These are phyloP conservation scores for Arctium minus DNA, from an alignment of 129 eudicot species.

Conservation along the genomic window DNA sequence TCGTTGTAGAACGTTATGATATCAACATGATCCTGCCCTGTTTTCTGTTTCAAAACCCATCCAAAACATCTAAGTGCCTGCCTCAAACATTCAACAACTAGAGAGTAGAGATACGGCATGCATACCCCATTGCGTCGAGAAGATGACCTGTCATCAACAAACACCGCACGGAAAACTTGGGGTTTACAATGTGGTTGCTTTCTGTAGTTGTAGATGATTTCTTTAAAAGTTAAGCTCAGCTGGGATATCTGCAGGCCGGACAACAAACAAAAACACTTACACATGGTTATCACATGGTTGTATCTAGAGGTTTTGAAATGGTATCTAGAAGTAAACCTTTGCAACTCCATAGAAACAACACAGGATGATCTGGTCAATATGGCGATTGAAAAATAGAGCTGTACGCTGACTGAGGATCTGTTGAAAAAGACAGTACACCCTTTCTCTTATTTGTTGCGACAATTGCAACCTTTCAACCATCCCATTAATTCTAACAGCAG, in stretches of 20 bases:
- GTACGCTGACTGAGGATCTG: slow-evolving; percentile 67
- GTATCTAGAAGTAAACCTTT: slow-evolving; percentile 58
- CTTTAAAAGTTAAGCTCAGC: slow-evolving; percentile 76
- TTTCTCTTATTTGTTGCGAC: slow-evolving; percentile 79
- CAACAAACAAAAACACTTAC: neutral
- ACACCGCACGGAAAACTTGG: slow-evolving; percentile 87
- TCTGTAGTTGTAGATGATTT: slow-evolving; percentile 76
- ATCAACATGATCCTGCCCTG: slow-evolving; percentile 84
- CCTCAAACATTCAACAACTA: neutral
- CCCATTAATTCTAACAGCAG: slow-evolving; percentile 96
- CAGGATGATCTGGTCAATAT: slow-evolving; percentile 92
- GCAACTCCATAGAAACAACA: slow-evolving; percentile 98
- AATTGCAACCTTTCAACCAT: slow-evolving; percentile 89
- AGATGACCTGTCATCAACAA: slow-evolving; percentile 71
- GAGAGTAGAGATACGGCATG: neutral
- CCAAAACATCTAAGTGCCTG: slow-evolving; percentile 2
- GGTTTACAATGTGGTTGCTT: slow-evolving; percentile 96
- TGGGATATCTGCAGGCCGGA: slow-evolving; percentile 75
- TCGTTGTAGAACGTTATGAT: slow-evolving; percentile 91
- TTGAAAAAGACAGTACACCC: slow-evolving; percentile 83
- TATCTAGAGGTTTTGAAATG: neutral
- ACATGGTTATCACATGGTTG: neutral
- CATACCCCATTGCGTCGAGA: slow-evolving; percentile 61
- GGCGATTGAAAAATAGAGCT: slow-evolving; percentile 73
- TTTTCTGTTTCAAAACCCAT: slow-evolving; percentile 53